Evolutionary conservation across 352 stramenopile species (phyloP).

Genomic region (Pythium brachiatum): DNA sequence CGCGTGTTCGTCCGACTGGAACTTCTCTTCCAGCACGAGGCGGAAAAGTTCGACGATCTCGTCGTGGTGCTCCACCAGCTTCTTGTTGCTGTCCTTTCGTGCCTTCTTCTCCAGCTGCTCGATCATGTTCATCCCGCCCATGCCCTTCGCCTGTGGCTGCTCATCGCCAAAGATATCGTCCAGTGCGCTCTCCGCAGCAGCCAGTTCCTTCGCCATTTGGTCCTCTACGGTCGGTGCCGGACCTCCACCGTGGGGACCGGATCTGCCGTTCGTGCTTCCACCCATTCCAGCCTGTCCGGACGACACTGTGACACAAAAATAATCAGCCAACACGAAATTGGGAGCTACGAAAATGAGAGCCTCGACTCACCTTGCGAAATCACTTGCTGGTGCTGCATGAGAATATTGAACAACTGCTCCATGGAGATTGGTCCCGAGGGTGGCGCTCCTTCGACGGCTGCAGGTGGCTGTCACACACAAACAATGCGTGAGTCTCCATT

Average conservation of each 20-base stretch:
- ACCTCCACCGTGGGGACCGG: background rate
- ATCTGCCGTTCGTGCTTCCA: constrained; percentile 18
- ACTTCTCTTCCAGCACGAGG: constrained; percentile 42
- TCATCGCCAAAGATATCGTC: constrained; percentile 86
- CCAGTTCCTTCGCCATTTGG: constrained; percentile 81
- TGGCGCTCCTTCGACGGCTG: constrained; percentile 13
- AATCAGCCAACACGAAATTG: background rate
- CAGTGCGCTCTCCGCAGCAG: constrained; percentile 71
- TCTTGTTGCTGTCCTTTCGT: constrained; percentile 84
- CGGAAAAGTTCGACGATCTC: constrained; percentile 62
- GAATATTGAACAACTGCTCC: constrained; percentile 83
- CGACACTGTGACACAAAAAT: constrained; percentile 35
- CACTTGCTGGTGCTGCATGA: constrained; percentile 88
- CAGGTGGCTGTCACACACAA: constrained; percentile 36
- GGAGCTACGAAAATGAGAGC: too few relatives aligned
- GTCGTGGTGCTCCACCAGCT: constrained; percentile 71
- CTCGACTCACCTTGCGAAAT: constrained; percentile 70
- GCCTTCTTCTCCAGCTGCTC: constrained; percentile 87
- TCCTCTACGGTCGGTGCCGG: constrained; percentile 60
- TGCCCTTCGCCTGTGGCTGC: constrained; percentile 56
- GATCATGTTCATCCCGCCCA: constrained; percentile 84
- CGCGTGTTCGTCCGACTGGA: constrained; percentile 63
- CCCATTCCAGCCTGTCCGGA: constrained; percentile 27
- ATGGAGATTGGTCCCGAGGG: constrained; percentile 64
- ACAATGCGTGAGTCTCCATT: background rate